A percentile compares a stretch with the other conserved stretches of the same genome.
Evolutionary conservation across 2,329 filamentous ascomycete species (phyloP).

Genomic region (Alternaria sp.): DNA sequence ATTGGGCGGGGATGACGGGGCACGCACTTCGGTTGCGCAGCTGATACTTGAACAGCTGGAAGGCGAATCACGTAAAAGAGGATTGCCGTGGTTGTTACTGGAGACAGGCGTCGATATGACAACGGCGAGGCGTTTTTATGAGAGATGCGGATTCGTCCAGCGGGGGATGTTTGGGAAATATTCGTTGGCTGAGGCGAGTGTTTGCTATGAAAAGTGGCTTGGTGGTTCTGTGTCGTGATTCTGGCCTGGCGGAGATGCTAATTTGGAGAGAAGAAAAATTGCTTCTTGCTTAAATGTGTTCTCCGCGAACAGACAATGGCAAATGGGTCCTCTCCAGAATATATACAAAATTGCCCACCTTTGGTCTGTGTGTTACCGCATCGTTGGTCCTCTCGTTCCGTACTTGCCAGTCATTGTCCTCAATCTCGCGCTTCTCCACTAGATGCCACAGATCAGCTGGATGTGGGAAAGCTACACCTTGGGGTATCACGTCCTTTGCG

Average conservation of each 20-base stretch:
- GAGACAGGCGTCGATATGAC: background rate
- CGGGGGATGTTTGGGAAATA: background rate
- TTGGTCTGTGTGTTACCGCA: slow-evolving; percentile 45
- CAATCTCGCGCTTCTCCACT: slow-evolving; percentile 43
- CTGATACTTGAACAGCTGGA: background rate
- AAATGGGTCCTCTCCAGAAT: slow-evolving; percentile 49
- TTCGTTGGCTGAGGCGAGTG: background rate
- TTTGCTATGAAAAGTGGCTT: background rate
- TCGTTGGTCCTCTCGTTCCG: slow-evolving; percentile 8
- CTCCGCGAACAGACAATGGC: slow-evolving; percentile 26
- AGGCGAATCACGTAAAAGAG: background rate
- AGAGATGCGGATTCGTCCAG: background rate
- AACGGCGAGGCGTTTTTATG: background rate
- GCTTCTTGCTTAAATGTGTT: slow-evolving; percentile 8
- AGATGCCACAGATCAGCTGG: slow-evolving; percentile 50
- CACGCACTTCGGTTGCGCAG: background rate
- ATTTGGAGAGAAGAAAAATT: background rate
- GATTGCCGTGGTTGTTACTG: background rate
- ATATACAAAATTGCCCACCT: slow-evolving; percentile 51
- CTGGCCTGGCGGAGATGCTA: background rate
- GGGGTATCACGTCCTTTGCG: slow-evolving; percentile 22
- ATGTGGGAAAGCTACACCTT: slow-evolving; percentile 47
- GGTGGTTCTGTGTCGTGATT: background rate
- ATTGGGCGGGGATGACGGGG: background rate
- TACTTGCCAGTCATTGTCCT: slow-evolving; percentile 31